Evolutionary conservation across 2,329 filamentous ascomycete genomes (phyloP).

Genomic region (Neonectria faginata): DNA sequence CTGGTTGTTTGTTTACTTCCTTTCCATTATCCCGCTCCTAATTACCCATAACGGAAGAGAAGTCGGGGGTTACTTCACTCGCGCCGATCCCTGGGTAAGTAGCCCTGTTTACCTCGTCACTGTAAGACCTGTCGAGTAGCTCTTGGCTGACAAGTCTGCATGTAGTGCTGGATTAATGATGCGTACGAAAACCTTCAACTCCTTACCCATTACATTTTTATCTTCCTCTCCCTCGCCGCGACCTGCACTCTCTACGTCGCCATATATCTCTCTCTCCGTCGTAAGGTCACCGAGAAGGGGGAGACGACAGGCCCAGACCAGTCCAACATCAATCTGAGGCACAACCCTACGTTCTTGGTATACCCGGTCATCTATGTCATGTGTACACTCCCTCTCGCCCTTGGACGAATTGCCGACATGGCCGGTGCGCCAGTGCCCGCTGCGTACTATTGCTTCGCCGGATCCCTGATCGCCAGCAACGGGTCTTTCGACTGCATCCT

Average conservation of each 20-base stretch:
- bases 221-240: slow-evolving; percentile 58
- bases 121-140: background rate
- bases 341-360: slow-evolving; percentile 68
- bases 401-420: slow-evolving; percentile 72
- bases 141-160: background rate
- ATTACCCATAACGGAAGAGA: slow-evolving; percentile 55
- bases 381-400: slow-evolving; percentile 73
- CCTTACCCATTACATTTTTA: slow-evolving; percentile 73
- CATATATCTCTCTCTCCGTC: slow-evolving; percentile 54
- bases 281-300: slow-evolving; percentile 26
- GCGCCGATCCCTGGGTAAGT: slow-evolving; percentile 70
- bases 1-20: slow-evolving; percentile 70
- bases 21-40: slow-evolving; percentile 63
- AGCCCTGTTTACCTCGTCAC: background rate
- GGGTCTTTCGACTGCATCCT: slow-evolving; percentile 66
- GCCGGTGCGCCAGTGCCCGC: slow-evolving; percentile 62
- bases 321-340: slow-evolving; percentile 34
- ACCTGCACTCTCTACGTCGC: slow-evolving; percentile 54
- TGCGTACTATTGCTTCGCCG: slow-evolving; percentile 68
- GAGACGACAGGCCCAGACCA: slow-evolving; percentile 2
- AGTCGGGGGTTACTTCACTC: slow-evolving; percentile 65
- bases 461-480: slow-evolving; percentile 66
- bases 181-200: slow-evolving; percentile 66
- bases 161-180: slow-evolving; percentile 71
- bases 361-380: slow-evolving; percentile 76